Evolutionary conservation across 2,329 filamentous ascomycete species (phyloP).

Genomic region (Penicillium polonicum): DNA sequence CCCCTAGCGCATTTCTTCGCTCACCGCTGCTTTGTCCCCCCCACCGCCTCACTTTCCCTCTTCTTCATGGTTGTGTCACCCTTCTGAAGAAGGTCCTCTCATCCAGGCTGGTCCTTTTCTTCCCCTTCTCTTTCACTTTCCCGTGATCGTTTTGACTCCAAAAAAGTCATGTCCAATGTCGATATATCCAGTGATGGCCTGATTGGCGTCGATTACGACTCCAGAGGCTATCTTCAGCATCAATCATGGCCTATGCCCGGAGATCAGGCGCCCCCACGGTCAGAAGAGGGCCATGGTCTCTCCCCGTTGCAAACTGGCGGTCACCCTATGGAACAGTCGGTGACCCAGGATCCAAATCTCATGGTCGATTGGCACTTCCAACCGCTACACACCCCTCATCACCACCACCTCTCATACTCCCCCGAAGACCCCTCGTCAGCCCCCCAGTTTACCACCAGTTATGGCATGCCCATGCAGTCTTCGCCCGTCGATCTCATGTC

Average conservation of each 20-base stretch:
- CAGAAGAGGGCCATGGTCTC: constrained; percentile 42
- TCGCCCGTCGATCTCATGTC: constrained; percentile 56
- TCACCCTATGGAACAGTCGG: constrained; percentile 45
- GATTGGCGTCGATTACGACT: constrained; percentile 49
- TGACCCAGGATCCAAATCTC: constrained; percentile 45
- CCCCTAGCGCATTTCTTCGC: constrained; percentile 41
- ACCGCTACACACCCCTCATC: constrained; percentile 37
- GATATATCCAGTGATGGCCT: constrained; percentile 47
- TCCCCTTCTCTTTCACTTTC: constrained; percentile 29
- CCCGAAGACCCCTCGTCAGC: constrained; percentile 54
- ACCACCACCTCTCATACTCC: constrained; percentile 39
- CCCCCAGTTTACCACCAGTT: constrained; percentile 57
- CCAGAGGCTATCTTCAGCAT: constrained; percentile 46
- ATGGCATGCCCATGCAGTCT: constrained; percentile 47
- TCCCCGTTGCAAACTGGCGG: constrained; percentile 46
- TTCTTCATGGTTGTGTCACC: constrained; percentile 27
- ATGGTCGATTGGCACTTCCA: constrained; percentile 50
- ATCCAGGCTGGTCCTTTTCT: constrained; percentile 33
- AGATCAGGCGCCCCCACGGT: constrained; percentile 40
- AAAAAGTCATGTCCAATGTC: constrained; percentile 45
- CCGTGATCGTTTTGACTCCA: constrained; percentile 33
- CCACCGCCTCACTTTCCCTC: constrained; percentile 39
- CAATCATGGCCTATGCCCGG: constrained; percentile 45
- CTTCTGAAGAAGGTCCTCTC: constrained; percentile 30
- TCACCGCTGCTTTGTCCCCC: constrained; percentile 47